A percentile compares a stretch with the other conserved stretches of the same genome.
These are phyloP conservation scores for Nakazawaea siamensis DNA, from an alignment of 805 yeast genomes.

Conservation along the genomic window DNA sequence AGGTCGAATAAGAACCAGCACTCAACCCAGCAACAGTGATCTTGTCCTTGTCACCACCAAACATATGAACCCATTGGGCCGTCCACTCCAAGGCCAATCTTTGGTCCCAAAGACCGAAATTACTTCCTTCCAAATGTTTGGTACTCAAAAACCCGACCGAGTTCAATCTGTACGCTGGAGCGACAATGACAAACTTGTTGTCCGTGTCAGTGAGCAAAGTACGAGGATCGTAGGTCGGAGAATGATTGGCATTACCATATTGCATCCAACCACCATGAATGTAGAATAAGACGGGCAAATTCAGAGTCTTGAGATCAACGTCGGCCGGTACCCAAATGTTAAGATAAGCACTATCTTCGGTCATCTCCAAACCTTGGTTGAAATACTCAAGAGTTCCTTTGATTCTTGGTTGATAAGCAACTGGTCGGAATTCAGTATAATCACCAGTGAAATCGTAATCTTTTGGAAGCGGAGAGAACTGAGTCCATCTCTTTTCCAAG, in stretches of 20 bases:
- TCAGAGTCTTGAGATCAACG: not conserved
- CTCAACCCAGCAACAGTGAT: slow-evolving; percentile 38
- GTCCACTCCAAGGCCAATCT: slow-evolving; percentile 39
- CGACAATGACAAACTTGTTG: slow-evolving; percentile 27
- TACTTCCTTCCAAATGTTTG: slow-evolving; percentile 23
- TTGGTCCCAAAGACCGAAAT: slow-evolving; percentile 42
- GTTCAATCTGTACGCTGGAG: slow-evolving; percentile 32
- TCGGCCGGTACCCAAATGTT: slow-evolving; percentile 31
- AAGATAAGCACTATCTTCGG: slow-evolving; percentile 25
- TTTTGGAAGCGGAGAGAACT: slow-evolving; percentile 20
- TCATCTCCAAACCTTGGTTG: not conserved
- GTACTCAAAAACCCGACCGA: slow-evolving; percentile 28
- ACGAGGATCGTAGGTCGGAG: slow-evolving; percentile 13
- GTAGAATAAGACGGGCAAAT: slow-evolving; percentile 29
- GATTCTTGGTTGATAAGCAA: slow-evolving; percentile 21
- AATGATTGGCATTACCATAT: slow-evolving; percentile 20
- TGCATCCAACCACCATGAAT: slow-evolving; percentile 39
- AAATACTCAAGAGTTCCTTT: slow-evolving; percentile 1
- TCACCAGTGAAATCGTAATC: slow-evolving; percentile 24
- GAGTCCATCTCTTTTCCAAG: slow-evolving; percentile 22
- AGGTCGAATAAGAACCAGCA: slow-evolving; percentile 38
- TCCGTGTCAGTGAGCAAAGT: slow-evolving; percentile 18
- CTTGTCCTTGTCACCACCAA: slow-evolving; percentile 37
- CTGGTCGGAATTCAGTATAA: slow-evolving; percentile 17
- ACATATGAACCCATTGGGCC: slow-evolving; percentile 27